phyloP scores from a whole-genome alignment of 2,329 filamentous ascomycete species.

The Drechslerella stenobrocha region DNA sequence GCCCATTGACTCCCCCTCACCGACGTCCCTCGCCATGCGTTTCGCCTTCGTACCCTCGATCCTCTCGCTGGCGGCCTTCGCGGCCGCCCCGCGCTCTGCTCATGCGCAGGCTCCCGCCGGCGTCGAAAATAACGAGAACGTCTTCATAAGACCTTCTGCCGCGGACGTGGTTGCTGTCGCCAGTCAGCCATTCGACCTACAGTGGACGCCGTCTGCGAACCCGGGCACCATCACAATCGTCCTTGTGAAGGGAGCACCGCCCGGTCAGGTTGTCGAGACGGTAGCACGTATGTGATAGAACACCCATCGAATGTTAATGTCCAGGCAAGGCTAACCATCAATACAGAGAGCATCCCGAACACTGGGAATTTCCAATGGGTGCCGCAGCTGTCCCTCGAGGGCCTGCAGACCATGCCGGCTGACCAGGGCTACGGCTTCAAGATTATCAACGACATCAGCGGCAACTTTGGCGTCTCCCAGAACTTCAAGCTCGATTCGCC shows the following conservation, averaged over 20 bases:
- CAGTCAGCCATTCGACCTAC: constrained; percentile 23
- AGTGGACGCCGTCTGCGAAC: constrained; percentile 34
- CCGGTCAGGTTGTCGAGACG: constrained; percentile 26
- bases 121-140: constrained; percentile 42
- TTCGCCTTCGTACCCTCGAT: constrained; percentile 23
- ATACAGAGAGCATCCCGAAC: constrained; percentile 28
- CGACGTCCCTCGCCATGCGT: constrained; percentile 21
- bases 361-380: constrained; percentile 43
- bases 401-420: constrained; percentile 42
- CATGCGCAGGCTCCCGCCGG: constrained; percentile 21
- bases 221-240: constrained; percentile 39
- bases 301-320: neutral
- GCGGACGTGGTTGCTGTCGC: constrained; percentile 18
- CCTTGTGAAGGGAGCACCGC: constrained; percentile 25
- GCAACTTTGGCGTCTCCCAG: constrained; percentile 45
- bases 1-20: too few species aligned
- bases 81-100: constrained; percentile 14
- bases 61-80: constrained; percentile 22
- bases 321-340: neutral
- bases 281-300: constrained; percentile 31
- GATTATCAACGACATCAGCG: constrained; percentile 32
- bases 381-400: constrained; percentile 24
- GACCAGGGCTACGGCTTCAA: constrained; percentile 36
- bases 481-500: constrained; percentile 37
- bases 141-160: constrained; percentile 19